Conservation (phyloP, 2,329 filamentous ascomycete species). For the Dothistroma pini region DNA sequence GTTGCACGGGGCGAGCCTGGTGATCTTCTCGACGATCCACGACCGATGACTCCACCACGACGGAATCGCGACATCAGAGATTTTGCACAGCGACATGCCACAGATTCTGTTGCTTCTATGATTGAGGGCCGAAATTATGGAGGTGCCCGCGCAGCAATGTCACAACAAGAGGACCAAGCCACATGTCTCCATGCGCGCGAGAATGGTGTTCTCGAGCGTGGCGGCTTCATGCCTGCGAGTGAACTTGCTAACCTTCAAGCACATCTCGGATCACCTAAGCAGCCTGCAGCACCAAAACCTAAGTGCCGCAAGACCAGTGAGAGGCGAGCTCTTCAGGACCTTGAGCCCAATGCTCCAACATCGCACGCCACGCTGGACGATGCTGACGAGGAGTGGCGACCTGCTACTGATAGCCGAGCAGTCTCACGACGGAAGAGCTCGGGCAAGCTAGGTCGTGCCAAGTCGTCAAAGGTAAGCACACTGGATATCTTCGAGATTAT, state of each 20-base stretch:
- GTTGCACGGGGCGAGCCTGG: constrained; percentile 29
- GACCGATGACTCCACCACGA: constrained; percentile 24
- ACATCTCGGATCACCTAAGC: constrained; percentile 7
- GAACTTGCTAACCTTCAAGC: constrained; percentile 23
- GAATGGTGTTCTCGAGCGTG: constrained; percentile 6
- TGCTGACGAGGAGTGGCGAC: constrained; percentile 16
- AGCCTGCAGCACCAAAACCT: constrained; percentile 7
- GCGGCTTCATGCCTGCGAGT: constrained; percentile 32
- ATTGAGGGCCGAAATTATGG: constrained; percentile 19
- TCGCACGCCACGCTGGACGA: constrained; percentile 1
- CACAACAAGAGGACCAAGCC: neutral
- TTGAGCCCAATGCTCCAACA: constrained; percentile 24
- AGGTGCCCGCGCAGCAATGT: neutral
- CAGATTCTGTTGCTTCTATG: constrained; percentile 10
- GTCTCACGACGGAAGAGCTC: constrained; percentile 1
- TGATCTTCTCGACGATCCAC: constrained; percentile 22
- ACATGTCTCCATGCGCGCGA: neutral
- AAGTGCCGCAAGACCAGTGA: constrained; percentile 29
- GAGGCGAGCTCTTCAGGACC: constrained; percentile 21
- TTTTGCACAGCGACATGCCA: constrained; percentile 19
- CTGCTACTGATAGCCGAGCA: neutral
- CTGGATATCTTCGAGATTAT: neutral
- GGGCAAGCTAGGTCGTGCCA: neutral
- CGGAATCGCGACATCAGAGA: constrained; percentile 34
- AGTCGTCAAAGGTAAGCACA: neutral